Evolutionary conservation across 2,329 filamentous ascomycete genomes (phyloP).

Genomic region (Aspergillus niger): DNA sequence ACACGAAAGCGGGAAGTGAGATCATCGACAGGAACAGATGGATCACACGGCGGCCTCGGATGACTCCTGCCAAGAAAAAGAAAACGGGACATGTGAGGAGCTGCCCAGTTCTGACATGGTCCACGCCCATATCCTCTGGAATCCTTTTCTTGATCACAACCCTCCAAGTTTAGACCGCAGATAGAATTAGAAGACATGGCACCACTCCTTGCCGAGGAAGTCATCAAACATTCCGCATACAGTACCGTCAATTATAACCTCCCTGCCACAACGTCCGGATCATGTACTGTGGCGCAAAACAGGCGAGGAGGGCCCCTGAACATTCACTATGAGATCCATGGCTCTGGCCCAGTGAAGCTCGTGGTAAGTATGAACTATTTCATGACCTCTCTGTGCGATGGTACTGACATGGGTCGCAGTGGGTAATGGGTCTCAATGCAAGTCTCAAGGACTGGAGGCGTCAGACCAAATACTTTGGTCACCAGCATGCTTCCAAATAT

Average conservation of each 20-base stretch:
- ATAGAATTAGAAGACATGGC: conserved; percentile 16
- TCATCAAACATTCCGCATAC: conserved; percentile 37
- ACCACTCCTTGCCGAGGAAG: conserved; percentile 34
- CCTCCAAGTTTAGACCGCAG: not conserved
- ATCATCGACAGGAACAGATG: conserved; percentile 3
- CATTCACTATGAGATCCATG: conserved; percentile 79
- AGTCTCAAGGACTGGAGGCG: conserved; percentile 73
- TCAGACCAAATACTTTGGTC: conserved; percentile 80
- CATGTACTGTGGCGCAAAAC: conserved; percentile 64
- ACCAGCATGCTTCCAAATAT: conserved; percentile 67
- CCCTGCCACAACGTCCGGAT: conserved; percentile 64
- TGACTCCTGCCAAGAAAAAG: not conserved
- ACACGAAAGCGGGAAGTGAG: not conserved
- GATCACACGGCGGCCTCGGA: not conserved
- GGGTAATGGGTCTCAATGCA: conserved; percentile 78
- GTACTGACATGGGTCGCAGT: conserved; percentile 49
- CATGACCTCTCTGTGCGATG: not conserved
- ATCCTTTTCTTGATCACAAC: not conserved
- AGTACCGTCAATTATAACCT: conserved; percentile 48
- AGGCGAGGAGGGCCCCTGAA: conserved; percentile 71
- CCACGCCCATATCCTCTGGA: not conserved
- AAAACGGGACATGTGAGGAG: conserved; percentile 7
- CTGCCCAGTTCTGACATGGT: not conserved
- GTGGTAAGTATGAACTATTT: conserved; percentile 59
- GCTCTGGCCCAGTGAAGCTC: conserved; percentile 69